Evolutionary conservation across 306 rosid genomes (phyloP), one percentile per base, ranked within the genome.

Genomic region (Psophocarpus tetragonolobus): DNA sequence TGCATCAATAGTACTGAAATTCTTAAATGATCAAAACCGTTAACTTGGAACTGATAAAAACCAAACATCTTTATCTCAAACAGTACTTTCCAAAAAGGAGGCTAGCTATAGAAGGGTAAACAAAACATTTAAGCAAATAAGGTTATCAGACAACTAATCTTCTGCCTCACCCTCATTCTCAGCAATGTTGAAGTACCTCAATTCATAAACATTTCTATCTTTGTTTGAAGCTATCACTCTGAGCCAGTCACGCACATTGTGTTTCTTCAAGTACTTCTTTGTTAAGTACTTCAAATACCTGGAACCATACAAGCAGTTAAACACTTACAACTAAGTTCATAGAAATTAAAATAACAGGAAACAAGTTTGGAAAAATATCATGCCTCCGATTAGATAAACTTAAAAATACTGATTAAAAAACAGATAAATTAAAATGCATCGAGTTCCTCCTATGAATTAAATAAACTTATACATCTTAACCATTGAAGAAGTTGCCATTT

Each of bases 181-280:
- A 4, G 86, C 88, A 35, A 85, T 85, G 88, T 85, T 85, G 84
- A 85, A 85, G 84, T 85, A 85, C 79, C 88, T 82, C 71, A 82
- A 29, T 73, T 82, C 86, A 64, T 82, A 85, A 54, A 74, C 44
- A 85, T 13, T 85, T 61, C 86, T 85, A 47, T 85, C 88, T 51
- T 85, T 85, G 86, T 82, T 85, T 6, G 88, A 65, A 38, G 88
- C 82, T 70, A 85, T 85, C 66, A 85, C 88, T 79, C 88, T 56
- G 27, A 85, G 88, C 88, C 88, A 85, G 73, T 85, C 88, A n/a
- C 88, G 64, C 0, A 85, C 88, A 15, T 82, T 85, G 82, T 85
- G 88, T 27, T 85, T 85, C 86, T 85, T 85, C 82, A 85, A 71
- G 75, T 85, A 85, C 61, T 85, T 85, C 84, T 85, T 85, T 0